Evolutionary conservation across 176 grass and related monocot genomes (phyloP).

Genomic region (Hyparrhenia diplandra): DNA sequence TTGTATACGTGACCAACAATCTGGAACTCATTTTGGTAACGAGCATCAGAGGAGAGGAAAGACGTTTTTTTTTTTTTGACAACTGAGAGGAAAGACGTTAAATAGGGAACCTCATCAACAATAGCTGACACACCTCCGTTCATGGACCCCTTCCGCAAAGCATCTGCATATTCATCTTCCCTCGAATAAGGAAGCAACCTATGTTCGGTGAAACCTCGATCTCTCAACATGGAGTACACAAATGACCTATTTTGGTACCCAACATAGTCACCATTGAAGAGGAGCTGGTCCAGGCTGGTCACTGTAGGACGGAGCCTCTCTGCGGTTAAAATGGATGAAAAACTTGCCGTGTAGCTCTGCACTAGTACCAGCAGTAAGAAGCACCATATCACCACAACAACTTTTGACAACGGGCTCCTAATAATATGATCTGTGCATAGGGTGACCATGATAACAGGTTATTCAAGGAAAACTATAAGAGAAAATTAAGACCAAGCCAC

Average conservation of each 20-base stretch:
- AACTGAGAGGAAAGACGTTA: too few relatives aligned
- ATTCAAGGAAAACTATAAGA: background rate
- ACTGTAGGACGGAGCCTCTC: constrained; percentile 37
- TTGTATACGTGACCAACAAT: constrained; percentile 49
- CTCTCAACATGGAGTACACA: background rate
- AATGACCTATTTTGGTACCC: constrained; percentile 55
- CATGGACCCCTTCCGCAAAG: constrained; percentile 34
- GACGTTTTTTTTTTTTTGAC: too few relatives aligned
- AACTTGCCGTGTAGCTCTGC: background rate
- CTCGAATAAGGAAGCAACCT: constrained; percentile 33
- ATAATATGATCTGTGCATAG: background rate
- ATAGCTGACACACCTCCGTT: constrained; percentile 59
- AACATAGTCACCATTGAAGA: constrained; percentile 9
- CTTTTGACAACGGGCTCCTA: background rate
- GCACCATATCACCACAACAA: background rate
- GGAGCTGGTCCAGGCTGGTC: constrained; percentile 33
- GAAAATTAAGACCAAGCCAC: background rate
- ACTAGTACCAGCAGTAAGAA: background rate
- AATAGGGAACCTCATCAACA: constrained; percentile 60
- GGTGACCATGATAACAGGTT: background rate
- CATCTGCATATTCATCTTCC: constrained; percentile 44
- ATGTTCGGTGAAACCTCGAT: background rate
- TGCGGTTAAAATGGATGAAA: constrained; percentile 30
- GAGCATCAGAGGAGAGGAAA: constrained; percentile 32
- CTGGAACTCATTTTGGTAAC: constrained; percentile 13